Base-by-base conservation (phyloP, 352 stramenopile genomes). In the Phytopythium mirpurense region DNA sequence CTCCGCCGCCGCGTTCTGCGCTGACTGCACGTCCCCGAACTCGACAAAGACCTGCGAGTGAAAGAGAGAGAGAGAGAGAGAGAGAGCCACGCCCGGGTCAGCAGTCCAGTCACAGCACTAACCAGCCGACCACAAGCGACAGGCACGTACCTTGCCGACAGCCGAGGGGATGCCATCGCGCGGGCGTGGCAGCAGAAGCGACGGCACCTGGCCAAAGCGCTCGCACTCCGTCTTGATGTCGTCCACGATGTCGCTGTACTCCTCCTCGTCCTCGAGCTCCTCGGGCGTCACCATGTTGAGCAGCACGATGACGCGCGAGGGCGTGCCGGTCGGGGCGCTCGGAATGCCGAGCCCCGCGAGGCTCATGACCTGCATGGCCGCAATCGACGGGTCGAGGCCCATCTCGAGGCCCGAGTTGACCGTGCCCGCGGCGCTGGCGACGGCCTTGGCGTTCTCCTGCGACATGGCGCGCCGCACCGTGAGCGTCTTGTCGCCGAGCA, bases 251-350 rank as follows among this genome's bases (percentile, higher is more conserved):
- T 98, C 96, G 41, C 74, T 74, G 60, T 97, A 98, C 61, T 99
- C 95, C 34, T 97, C 87, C 16, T 98, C 86, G 45, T 98, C 93
- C 10, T 86, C 70, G 3, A 99, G 78, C 70, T 99, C 96, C 57
- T 98, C 92, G 8, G 96, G 74, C 21, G 82, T 96, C 2, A 99
- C 94, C 97, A 99, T 99, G 68, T 99, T 99, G 18, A 94, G 80
- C 59, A 99, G 73, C 16, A 98, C 91, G 46, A 99, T 71, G 32
- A 98, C 86, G 24, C 78, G 76, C 55, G 78, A 90, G 4, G 83
- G 81, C 16, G 44, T 62, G n/a, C 82, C 80, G 18, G 86, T 60
- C 18, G 80, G 83, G 12, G 80, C 53, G 31, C 68, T 77, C 8
- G 74, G 70, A 34, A 81, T 77, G 11, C 67, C 72, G 19, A 74